Evolutionary conservation across 371 early-diverging fungal genomes (phyloP).

Genomic region (Phascolomyces articulosus): DNA sequence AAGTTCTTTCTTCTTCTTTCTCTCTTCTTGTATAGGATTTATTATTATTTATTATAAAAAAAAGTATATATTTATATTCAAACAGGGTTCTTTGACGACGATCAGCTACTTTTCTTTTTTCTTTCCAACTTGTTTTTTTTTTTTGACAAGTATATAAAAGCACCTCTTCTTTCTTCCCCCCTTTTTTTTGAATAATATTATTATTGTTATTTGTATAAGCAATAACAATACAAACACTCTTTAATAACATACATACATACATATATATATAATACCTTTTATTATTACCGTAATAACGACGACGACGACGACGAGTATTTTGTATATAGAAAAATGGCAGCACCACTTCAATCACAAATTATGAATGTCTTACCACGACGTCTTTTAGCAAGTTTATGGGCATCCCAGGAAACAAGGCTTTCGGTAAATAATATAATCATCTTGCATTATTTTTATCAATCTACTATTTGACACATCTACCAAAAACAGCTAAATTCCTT

Average conservation of each 20-base stretch:
- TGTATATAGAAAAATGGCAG: too few relatives aligned
- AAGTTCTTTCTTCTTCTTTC: conserved; percentile 7
- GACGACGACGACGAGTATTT: too few relatives aligned
- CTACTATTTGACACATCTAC: neutral
- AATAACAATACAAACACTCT: too few relatives aligned
- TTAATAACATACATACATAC: too few relatives aligned
- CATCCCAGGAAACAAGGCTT: conserved; percentile 45
- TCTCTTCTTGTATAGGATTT: too few relatives aligned
- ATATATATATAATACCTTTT: too few relatives aligned
- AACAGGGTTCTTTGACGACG: too few relatives aligned
- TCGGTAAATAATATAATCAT: conserved; percentile 26
- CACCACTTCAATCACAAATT: conserved; percentile 46
- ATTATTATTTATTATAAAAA: neutral
- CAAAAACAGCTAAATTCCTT: neutral
- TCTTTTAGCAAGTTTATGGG: conserved; percentile 40
- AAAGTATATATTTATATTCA: neutral
- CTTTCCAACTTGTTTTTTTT: neutral
- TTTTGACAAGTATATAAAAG: neutral
- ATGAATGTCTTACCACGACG: conserved; percentile 43
- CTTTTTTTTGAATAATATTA: neutral
- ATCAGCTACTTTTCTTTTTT: neutral
- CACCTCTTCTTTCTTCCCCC: neutral
- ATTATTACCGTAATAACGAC: too few relatives aligned
- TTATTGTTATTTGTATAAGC: too few relatives aligned
- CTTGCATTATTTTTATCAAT: too few relatives aligned